Conservation (phyloP, 768 basidiomycete genomes). For the Boletus fagicola region DNA sequence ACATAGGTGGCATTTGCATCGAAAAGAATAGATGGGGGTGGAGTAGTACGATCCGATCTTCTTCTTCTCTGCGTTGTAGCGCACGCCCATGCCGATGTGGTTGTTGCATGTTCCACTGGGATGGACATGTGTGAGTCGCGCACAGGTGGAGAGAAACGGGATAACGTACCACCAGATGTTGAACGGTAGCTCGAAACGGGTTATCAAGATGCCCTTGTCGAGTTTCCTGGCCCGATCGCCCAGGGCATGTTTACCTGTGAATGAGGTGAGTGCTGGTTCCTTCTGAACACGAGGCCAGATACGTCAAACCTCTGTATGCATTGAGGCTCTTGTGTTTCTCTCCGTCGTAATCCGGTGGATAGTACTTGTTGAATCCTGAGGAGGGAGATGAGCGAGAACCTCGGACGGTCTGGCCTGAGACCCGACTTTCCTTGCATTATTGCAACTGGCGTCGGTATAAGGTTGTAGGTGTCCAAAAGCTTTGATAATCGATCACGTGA, state of each 20-base stretch:
- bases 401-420: not conserved
- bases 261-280: not conserved
- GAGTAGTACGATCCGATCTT: conserved; percentile 94
- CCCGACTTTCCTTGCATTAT: conserved; percentile 41
- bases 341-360: conserved; percentile 73
- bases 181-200: conserved; percentile 93
- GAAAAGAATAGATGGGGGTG: conserved; percentile 91
- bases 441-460: no score
- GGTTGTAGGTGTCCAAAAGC: no score
- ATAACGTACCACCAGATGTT: conserved; percentile 89
- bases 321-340: conserved; percentile 72
- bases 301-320: conserved; percentile 56
- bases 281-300: not conserved
- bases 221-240: conserved; percentile 93
- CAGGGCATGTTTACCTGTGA: conserved; percentile 85
- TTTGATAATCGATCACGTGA: conserved; percentile 5
- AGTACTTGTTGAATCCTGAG: conserved; percentile 75
- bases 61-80: conserved; percentile 99
- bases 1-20: conserved; percentile 97
- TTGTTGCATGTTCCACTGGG: conserved; percentile 87
- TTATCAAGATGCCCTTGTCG: conserved; percentile 94
- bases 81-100: conserved; percentile 98
- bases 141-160: no score
- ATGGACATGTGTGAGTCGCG: not conserved
- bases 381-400: conserved; percentile 7